Evolutionary conservation across 371 early-diverging fungal genomes (phyloP), one percentile per base, ranked within the genome.

Genomic region (Circinella umbellata): DNA sequence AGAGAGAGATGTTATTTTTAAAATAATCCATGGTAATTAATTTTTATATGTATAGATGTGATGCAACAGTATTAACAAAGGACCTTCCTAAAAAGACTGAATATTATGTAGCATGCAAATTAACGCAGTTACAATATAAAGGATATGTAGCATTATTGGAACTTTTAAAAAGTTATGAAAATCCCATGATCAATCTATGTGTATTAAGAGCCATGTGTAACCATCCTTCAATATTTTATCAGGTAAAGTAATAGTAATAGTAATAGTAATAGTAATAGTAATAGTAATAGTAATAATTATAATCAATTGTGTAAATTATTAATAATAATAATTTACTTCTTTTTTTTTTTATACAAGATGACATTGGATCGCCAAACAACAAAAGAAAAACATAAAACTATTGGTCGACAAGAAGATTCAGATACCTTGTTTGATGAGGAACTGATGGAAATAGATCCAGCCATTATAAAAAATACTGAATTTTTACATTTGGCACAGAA

Each of bases 41-140:
- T 42, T 9, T 42, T 9, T 42, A 42, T 42, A 42, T 42, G 42
- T 9, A 42, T 61, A 85, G 90, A 54, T 74, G 83, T 67, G 91
- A 90, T 62, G 74, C 78, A 1, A 46, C 63, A 0, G 72, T 89
- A 4, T 69, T 95, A 67, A 68, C 73, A 11, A 63, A 73, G 7
- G 86, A 89, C 17, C 77, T 96, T 10, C 92, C 92, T 3, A 75
- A 69, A 37, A 95, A 93, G 70, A 77, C 69, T 13, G 96, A 96
- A 74, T 92, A 86, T 67, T 74, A 88, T 6, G 81, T 96, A n/a
- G 69, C 77, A 5, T 91, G 90, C 63, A 81, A 82, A 59, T 73
- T 94, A 55, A 84, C 87, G 4, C 49, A 61, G 0, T 18, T 86
- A 51, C 95, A 96, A 67, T 69, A 69, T 20, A 39, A 70, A 36